Percentiles rank a stretch among this genome's conserved stretches.
Conservation (phyloP, 306 rosid species). For the Dryas drummondii region DNA sequence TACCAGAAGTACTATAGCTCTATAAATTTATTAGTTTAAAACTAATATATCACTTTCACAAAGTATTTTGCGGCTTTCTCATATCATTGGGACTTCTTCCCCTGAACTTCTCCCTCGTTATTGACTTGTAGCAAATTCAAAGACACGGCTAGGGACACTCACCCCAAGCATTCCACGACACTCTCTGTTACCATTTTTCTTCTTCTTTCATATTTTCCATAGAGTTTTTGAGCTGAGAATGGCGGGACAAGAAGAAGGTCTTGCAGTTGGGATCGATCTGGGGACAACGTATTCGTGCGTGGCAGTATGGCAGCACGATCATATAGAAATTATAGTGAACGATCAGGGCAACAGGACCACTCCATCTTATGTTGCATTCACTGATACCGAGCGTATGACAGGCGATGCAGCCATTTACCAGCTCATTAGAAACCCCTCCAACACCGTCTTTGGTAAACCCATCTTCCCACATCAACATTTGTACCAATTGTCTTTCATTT, state of each 20-base stretch:
- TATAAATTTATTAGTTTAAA: too few relatives aligned
- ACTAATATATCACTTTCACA: too few relatives aligned
- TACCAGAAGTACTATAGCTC: too few relatives aligned
- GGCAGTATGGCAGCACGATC: conserved; percentile 14
- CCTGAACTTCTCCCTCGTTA: too few relatives aligned
- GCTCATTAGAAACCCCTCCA: neutral
- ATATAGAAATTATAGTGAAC: conserved; percentile 5
- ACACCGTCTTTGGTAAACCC: conserved; percentile 8
- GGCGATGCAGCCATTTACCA: conserved; percentile 11
- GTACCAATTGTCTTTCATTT: neutral
- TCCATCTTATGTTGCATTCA: conserved; percentile 21
- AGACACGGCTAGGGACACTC: neutral
- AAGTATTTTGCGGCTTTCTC: too few relatives aligned
- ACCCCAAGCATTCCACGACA: neutral
- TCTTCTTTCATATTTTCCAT: neutral
- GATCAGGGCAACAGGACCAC: conserved; percentile 10
- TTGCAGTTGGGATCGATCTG: neutral
- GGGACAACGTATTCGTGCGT: conserved; percentile 12
- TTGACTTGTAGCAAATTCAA: neutral
- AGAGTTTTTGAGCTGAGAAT: neutral
- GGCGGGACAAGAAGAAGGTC: neutral
- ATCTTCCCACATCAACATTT: neutral
- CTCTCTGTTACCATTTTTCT: neutral
- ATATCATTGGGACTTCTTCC: too few relatives aligned
- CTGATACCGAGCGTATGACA: neutral